Base-by-base conservation (phyloP, 306 rosid species). In the Vigna nakashimae region DNA sequence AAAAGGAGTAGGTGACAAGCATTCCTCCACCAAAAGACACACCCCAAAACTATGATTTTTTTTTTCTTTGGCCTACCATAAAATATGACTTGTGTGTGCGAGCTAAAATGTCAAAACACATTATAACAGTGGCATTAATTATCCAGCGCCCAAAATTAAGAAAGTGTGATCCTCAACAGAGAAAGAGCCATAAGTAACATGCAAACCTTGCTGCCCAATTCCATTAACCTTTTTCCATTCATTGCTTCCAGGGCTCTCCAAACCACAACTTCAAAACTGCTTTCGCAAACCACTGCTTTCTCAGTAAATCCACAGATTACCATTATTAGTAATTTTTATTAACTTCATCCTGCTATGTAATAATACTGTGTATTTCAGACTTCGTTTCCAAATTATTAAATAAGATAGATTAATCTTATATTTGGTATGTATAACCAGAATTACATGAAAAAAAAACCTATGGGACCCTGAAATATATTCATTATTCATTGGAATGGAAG, bases 1-100 rank as follows among this genome's bases (percentile, higher is more conserved):
- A 70, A 89, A 86, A 90, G 91, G 90, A 91, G 96, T 94, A 89
- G 97, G 93, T 92, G 86, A 87, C 97, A 88, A 94, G 94, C 94
- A 94, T 94, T 91, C 97, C 88, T 88, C 89, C 90, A 86, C 90
- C 94, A 86, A 92, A 88, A 84, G 80, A 79, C 90, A 75, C 89
- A 73, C 89, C 90, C 82, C 59, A 83, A 87, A 81, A 40, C 7
- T 79, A 51, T 80, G 0, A 64, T 63, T 34, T 36, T 22, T n/a
- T 20, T 63, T 18, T 4, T 32, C 17, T 63, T 17, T 20, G 3
- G 57, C 12, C 0, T 10, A 36, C 20, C 8, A 52, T 30, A 53
- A 22, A 15, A 30, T 28, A 24, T 71, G 48, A 79, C 6, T 52
- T 52, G 66, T 70, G 75, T 42, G 76, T 79, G 58, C 55, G 14